Evolutionary conservation across 305 asterid genomes (phyloP).

Genomic region (Ruellia speciosa): DNA sequence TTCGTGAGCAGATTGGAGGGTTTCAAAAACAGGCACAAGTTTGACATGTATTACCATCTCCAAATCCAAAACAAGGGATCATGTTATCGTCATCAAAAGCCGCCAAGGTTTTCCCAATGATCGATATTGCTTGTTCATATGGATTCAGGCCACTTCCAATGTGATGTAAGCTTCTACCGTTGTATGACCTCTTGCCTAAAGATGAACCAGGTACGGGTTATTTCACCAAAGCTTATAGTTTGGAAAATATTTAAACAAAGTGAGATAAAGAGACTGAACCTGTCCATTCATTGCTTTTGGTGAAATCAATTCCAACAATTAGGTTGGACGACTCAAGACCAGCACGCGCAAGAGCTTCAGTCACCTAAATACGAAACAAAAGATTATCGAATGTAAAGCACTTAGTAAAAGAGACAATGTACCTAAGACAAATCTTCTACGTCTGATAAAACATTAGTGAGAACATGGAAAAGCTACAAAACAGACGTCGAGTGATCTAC

Average conservation of each 20-base stretch:
- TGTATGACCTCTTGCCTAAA: slow-evolving; percentile 42
- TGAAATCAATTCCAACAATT: slow-evolving; percentile 63
- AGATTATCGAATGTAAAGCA: neutral
- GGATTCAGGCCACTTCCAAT: slow-evolving; percentile 47
- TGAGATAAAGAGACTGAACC: slow-evolving; percentile 26
- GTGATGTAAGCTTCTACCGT: slow-evolving; percentile 51
- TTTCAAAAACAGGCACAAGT: slow-evolving; percentile 15
- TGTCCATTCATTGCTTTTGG: slow-evolving; percentile 75
- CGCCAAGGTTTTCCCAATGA: slow-evolving; percentile 52
- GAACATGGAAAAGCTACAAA: neutral
- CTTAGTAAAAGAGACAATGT: slow-evolving; percentile 8
- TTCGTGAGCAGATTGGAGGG: slow-evolving; percentile 10
- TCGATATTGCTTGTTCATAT: slow-evolving; percentile 54
- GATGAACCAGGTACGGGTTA: slow-evolving; percentile 12
- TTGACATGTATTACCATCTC: slow-evolving; percentile 42
- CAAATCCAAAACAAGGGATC: slow-evolving; percentile 64
- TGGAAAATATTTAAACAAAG: neutral
- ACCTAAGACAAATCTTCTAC: too few relatives aligned
- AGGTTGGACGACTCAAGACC: slow-evolving; percentile 73
- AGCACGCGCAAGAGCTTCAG: slow-evolving; percentile 63
- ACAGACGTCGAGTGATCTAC: neutral
- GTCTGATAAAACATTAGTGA: neutral
- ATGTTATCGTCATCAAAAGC: slow-evolving; percentile 61
- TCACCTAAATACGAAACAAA: slow-evolving; percentile 30
- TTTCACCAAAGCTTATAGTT: neutral